Base-by-base conservation (phyloP, 306 rosid species). In the Purshia tridentata region DNA sequence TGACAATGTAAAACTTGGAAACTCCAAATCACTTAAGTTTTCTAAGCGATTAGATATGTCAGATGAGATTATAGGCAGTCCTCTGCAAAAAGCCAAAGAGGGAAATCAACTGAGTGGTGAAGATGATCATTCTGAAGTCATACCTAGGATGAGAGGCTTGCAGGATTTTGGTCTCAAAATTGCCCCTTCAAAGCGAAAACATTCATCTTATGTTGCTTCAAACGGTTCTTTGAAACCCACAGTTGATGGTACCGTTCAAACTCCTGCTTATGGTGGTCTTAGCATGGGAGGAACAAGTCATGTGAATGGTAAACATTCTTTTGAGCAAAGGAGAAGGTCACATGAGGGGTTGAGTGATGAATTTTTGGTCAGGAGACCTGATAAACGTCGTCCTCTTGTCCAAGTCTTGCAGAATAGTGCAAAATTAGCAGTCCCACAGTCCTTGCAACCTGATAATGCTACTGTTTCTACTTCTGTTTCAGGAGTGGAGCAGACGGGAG, bases 81-180 rank as follows among this genome's bases (percentile, higher is more conserved):
- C 51, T 74, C 77, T 77, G 72, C 72, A 72, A 46, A 78, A 75
- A 35, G 55, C 71, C 55, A 77, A 68, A 71, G 92, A 81, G 74
- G 86, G 82, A 61, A 78, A 72, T 81, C 88, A 78, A 72, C 72
- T 72, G 35, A 84, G 82, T 47, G 85, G 84, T 15, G 85, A 87
- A 51, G 86, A 86, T 65, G 86, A 84, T 77, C 77, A 76, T 72
- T 76, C 76, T 76, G 86, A 85, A 54, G 85, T 46, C 59, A 64
- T 61, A 22, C 88, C 90, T 66, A 82, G 83, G 53, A 79, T 81
- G 88, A 84, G 87, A 85, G 92, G 78, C 81, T 84, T 90, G 86
- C 92, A 90, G 82, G 87, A 87, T 60, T 76, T 82, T 67, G 89
- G 89, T 70, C 91, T 78, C 52, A 74, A 56, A 80, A 76, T 65